These are phyloP conservation scores for Vaccinium myrtillus DNA, from an alignment of 148 eudicot species.

Conservation along the genomic window DNA sequence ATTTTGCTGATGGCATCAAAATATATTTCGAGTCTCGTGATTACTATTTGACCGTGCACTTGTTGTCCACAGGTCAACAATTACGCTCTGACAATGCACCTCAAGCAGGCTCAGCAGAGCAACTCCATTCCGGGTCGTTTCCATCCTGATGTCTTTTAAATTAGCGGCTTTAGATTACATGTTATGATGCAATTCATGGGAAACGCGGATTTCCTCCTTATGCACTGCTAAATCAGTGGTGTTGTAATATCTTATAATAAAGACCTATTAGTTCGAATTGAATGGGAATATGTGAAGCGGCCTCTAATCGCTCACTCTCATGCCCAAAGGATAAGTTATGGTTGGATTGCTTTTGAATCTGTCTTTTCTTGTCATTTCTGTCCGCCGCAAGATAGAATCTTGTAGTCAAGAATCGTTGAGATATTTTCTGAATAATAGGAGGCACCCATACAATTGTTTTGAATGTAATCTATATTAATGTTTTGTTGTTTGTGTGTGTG, in stretches of 20 bases:
- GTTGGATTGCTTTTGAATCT: not conserved
- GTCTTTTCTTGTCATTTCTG: not conserved
- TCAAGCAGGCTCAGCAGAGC: slow-evolving; percentile 72
- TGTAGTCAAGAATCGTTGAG: not conserved
- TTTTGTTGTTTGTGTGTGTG: not conserved
- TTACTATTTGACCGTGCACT: not conserved
- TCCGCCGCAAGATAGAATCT: not conserved
- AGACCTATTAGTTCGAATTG: not conserved
- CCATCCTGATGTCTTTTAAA: slow-evolving; percentile 67
- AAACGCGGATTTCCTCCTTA: not conserved
- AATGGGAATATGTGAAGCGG: not conserved
- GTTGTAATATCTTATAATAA: not conserved
- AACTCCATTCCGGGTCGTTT: slow-evolving; percentile 62
- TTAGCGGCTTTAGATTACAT: not conserved
- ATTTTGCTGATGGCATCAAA: not conserved
- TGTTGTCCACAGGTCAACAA: slow-evolving; percentile 54
- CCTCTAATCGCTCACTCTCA: not conserved
- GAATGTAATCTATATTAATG: not conserved
- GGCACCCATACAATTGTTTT: not conserved
- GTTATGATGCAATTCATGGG: not conserved
- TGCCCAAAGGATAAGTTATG: not conserved
- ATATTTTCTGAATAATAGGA: not conserved
- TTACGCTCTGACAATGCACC: slow-evolving; percentile 61
- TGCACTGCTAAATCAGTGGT: not conserved
- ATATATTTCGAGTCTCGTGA: not conserved